These are phyloP conservation scores for Saksenaea oblongispora DNA, from an alignment of 371 early-diverging fungal genomes.

Conservation along the genomic window DNA sequence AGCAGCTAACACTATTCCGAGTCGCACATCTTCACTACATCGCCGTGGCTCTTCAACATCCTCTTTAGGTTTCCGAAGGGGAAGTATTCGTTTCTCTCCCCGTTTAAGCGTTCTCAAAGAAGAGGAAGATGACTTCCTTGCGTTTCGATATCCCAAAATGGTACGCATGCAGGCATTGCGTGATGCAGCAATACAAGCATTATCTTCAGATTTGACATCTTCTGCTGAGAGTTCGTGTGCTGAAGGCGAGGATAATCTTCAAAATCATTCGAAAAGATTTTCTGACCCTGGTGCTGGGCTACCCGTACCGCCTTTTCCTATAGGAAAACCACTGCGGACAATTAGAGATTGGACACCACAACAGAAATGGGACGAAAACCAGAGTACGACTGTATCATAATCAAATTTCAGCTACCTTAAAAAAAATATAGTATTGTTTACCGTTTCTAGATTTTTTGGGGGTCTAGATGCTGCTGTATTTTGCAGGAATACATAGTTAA, in stretches of 20 bases:
- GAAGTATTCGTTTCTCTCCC: slow-evolving; percentile 7
- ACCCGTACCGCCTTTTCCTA: slow-evolving; percentile 5
- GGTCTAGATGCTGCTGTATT: too few species aligned
- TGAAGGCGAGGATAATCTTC: neutral
- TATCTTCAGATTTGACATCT: slow-evolving; percentile 12
- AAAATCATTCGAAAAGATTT: slow-evolving; percentile 1
- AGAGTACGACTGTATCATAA: neutral
- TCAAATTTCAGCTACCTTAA: too few species aligned
- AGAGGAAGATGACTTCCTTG: slow-evolving; percentile 11
- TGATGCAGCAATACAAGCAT: slow-evolving; percentile 16
- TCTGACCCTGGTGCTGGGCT: slow-evolving; percentile 8
- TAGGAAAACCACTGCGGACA: slow-evolving; percentile 8
- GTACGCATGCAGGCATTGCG: slow-evolving; percentile 13
- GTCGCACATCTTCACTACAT: neutral
- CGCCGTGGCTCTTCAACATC: neutral
- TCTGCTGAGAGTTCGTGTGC: neutral
- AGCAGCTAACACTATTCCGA: neutral
- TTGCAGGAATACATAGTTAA: too few species aligned
- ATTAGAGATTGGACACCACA: slow-evolving; percentile 1
- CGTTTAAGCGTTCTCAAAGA: slow-evolving; percentile 9
- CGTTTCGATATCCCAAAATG: slow-evolving; percentile 25
- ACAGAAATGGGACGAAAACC: neutral
- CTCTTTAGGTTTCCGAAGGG: neutral
- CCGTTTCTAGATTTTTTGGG: too few species aligned
- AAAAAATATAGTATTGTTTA: too few species aligned